A percentile compares a stretch with the other conserved stretches of the same genome.
phyloP scores from a whole-genome alignment of 106 monocot species.

The Chionographis japonica region DNA sequence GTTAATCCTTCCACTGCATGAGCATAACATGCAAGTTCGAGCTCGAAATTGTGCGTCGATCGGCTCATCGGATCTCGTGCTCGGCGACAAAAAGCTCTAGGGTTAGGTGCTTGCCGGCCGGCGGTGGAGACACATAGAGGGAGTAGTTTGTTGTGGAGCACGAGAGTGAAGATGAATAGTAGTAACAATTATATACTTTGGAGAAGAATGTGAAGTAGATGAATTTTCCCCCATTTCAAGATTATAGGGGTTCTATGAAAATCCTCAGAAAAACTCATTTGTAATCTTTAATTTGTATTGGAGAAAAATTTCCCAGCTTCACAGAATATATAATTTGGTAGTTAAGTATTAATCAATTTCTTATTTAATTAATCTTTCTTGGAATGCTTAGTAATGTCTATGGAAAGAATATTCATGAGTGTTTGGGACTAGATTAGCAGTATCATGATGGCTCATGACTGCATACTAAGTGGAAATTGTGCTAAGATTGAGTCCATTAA shows the following conservation, averaged over 20 bases:
- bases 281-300: neutral
- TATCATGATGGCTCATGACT: too few species aligned
- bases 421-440: too few species aligned
- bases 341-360: neutral
- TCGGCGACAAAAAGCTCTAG: slow-evolving; percentile 33
- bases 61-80: slow-evolving; percentile 6
- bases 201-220: slow-evolving; percentile 34
- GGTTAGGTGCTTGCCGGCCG: too few species aligned
- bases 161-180: neutral
- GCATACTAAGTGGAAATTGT: too few species aligned
- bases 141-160: slow-evolving; percentile 34
- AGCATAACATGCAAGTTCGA: neutral
- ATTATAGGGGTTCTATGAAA: neutral
- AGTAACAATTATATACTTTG: slow-evolving; percentile 2
- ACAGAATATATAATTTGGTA: slow-evolving; percentile 17
- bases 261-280: neutral
- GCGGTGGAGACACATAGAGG: neutral
- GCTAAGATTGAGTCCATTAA: too few species aligned
- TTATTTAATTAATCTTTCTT: neutral
- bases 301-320: slow-evolving; percentile 57
- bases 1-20: neutral
- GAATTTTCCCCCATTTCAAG: slow-evolving; percentile 32
- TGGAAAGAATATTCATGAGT: too few species aligned
- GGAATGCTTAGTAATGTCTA: neutral
- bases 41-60: too few species aligned